Evolutionary conservation across 1,284 basidiomycete genomes (phyloP).

Genomic region (Austroboletus niveus): DNA sequence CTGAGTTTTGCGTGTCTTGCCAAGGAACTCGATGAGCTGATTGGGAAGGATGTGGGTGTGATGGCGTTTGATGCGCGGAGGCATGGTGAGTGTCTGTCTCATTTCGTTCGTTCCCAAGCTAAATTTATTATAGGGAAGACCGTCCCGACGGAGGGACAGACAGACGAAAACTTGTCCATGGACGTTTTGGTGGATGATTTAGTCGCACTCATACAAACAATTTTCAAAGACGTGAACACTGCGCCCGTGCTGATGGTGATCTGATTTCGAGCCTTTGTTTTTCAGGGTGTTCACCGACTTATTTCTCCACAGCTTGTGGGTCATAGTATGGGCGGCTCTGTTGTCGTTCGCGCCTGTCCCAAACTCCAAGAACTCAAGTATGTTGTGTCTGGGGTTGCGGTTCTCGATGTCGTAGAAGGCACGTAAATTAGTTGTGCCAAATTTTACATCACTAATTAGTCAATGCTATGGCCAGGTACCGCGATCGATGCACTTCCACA

Average conservation of each 20-base stretch:
- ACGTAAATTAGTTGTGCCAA: not conserved
- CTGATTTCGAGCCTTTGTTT: not conserved
- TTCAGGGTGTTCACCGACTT: conserved; percentile 1
- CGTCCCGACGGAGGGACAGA: conserved; percentile 35
- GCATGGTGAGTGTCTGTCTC: conserved; percentile 65
- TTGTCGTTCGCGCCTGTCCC: conserved; percentile 72
- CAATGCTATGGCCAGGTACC: conserved; percentile 57
- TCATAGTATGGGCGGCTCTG: conserved; percentile 91
- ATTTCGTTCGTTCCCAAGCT: not conserved
- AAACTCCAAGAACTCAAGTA: conserved; percentile 67
- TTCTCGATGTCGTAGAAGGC: conserved; percentile 98
- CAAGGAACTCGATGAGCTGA: conserved; percentile 63
- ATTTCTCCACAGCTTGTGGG: conserved; percentile 63
- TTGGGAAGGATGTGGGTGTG: conserved; percentile 78
- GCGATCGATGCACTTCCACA: conserved; percentile 88
- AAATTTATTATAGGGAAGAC: conserved; percentile 56
- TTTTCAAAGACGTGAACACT: conserved; percentile 63
- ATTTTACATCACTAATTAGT: not conserved
- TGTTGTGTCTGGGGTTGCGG: conserved; percentile 77
- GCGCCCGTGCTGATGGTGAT: conserved; percentile 74
- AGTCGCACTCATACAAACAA: conserved; percentile 57
- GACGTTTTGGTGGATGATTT: conserved; percentile 72
- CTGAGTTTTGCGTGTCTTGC: conserved; percentile 90
- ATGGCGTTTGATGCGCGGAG: conserved; percentile 83
- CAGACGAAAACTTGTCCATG: conserved; percentile 71